phyloP scores from a whole-genome alignment of 2,329 filamentous ascomycete species.

The Curvularia sp. region DNA sequence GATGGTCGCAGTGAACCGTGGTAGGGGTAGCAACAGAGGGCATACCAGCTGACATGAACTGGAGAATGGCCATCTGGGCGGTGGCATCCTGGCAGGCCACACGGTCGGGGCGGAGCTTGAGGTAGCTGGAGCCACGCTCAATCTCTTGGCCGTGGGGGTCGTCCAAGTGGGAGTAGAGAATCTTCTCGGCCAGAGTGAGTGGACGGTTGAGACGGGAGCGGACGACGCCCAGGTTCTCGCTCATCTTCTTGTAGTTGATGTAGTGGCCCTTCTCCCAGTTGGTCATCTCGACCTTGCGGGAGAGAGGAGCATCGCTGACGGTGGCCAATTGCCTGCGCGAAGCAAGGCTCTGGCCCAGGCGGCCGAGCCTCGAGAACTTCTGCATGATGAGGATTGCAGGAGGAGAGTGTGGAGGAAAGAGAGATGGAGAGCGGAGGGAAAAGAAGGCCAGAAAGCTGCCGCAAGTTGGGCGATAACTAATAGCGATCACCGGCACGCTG shows the following conservation, averaged over 20 bases:
- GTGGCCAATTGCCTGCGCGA: conserved; percentile 77
- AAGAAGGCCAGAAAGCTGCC: conserved; percentile 49
- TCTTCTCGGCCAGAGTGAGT: conserved; percentile 96
- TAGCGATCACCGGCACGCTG: conserved; percentile 37
- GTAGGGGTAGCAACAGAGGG: conserved; percentile 90
- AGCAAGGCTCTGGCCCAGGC: conserved; percentile 69
- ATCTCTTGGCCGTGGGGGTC: conserved; percentile 96
- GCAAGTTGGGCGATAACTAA: conserved; percentile 46
- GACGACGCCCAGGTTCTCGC: conserved; percentile 92
- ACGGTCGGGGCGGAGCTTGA: conserved; percentile 95
- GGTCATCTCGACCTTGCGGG: conserved; percentile 97
- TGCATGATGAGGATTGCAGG: conserved; percentile 64
- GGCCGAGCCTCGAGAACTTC: conserved; percentile 74
- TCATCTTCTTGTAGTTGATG: conserved; percentile 99
- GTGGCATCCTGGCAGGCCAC: conserved; percentile 99
- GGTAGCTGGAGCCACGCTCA: conserved; percentile 92
- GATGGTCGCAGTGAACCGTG: conserved; percentile 98
- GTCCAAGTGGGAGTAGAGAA: conserved; percentile 98
- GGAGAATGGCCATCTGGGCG: conserved; percentile 98
- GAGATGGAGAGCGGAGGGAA: conserved; percentile 44
- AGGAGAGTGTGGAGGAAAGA: conserved; percentile 50
- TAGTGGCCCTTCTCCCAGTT: conserved; percentile 95
- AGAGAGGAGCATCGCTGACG: conserved; percentile 82
- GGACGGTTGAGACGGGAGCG: conserved; percentile 88
- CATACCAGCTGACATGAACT: conserved; percentile 99